Evolutionary conservation across 768 basidiomycete genomes (phyloP).

Genomic region (Boletus pseudo-olivaceus): DNA sequence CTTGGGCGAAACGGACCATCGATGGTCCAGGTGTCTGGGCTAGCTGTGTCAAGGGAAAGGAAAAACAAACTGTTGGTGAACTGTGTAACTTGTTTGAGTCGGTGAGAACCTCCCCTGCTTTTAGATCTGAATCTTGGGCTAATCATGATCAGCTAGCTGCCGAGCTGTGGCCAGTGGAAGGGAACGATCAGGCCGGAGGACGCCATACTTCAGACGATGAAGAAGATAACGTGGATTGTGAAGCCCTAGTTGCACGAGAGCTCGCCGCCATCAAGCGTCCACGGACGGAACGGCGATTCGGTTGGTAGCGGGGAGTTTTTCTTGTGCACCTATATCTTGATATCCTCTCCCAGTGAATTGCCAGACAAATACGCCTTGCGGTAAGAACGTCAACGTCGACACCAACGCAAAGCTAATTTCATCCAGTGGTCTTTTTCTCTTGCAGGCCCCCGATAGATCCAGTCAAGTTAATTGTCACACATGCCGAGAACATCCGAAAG

Average conservation of each 20-base stretch:
- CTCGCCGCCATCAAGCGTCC: constrained; percentile 68
- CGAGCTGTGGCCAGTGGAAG: constrained; percentile 63
- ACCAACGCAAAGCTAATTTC: not conserved
- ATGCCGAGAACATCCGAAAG: constrained; percentile 57
- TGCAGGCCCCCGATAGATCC: constrained; percentile 78
- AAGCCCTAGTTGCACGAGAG: constrained; percentile 70
- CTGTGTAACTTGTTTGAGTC: constrained; percentile 75
- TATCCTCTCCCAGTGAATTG: constrained; percentile 53
- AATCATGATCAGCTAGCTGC: constrained; percentile 52
- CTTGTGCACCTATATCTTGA: not conserved
- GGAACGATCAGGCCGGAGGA: constrained; percentile 21
- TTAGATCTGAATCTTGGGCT: constrained; percentile 3
- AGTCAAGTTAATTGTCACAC: constrained; percentile 60
- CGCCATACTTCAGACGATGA: constrained; percentile 33
- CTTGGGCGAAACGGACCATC: constrained; percentile 61
- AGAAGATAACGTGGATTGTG: constrained; percentile 50
- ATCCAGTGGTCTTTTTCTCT: constrained; percentile 71
- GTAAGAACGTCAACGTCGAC: constrained; percentile 34
- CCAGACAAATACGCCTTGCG: constrained; percentile 75
- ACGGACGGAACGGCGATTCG: constrained; percentile 59
- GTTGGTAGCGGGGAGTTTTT: constrained; percentile 35
- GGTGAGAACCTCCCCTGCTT: constrained; percentile 40
- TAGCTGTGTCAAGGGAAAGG: constrained; percentile 82
- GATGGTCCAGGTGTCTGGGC: constrained; percentile 87
- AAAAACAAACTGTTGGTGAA: constrained; percentile 73